phyloP scores from a whole-genome alignment of 257 asterid species.

The Solanum clarkiae region DNA sequence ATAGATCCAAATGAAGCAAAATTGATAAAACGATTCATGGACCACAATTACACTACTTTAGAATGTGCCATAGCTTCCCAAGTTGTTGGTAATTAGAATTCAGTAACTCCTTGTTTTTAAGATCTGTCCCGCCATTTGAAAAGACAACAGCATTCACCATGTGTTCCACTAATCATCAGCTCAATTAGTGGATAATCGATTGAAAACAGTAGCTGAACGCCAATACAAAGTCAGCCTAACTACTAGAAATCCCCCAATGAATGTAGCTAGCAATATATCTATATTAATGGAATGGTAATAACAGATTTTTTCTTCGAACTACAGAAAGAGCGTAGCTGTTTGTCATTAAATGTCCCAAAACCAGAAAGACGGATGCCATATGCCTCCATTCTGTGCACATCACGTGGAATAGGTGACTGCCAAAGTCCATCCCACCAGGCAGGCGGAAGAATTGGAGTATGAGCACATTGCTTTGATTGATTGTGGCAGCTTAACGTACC shows the following conservation, averaged over 20 bases:
- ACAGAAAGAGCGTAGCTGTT: slow-evolving; percentile 38
- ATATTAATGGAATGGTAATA: slow-evolving; percentile 29
- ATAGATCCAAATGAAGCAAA: background rate
- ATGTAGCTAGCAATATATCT: background rate
- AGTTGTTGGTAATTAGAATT: background rate
- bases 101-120: background rate
- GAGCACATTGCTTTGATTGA: slow-evolving; percentile 73
- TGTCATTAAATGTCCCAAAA: slow-evolving; percentile 48
- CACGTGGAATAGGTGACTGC: slow-evolving; percentile 94
- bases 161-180: background rate
- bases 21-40: background rate
- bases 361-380: slow-evolving; percentile 69
- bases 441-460: slow-evolving; percentile 79
- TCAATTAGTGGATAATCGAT: background rate
- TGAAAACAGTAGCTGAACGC: background rate
- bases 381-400: slow-evolving; percentile 55
- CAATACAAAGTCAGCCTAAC: background rate
- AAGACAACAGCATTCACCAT: background rate
- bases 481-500: slow-evolving; percentile 68
- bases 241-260: background rate
- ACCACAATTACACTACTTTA: background rate
- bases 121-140: background rate
- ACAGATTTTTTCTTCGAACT: slow-evolving; percentile 20
- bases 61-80: background rate
- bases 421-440: slow-evolving; percentile 99